phyloP scores from a whole-genome alignment of 2,329 filamentous ascomycete species.

The Pseudohalonectria lignicola region DNA sequence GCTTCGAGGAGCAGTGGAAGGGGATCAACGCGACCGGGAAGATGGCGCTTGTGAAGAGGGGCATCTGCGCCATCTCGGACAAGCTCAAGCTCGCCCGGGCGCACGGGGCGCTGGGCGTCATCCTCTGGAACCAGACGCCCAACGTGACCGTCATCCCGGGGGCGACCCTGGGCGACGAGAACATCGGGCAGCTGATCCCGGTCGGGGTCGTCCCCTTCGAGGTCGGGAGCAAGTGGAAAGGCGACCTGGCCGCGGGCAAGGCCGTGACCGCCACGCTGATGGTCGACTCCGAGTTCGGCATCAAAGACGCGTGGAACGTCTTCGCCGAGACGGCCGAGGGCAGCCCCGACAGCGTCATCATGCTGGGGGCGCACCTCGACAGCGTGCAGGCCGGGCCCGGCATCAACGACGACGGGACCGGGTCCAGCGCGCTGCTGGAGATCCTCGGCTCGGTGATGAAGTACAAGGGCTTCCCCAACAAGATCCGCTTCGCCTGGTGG shows the following conservation, averaged over 20 bases:
- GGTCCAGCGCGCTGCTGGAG: slow-evolving; percentile 10
- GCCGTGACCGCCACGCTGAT: slow-evolving; percentile 17
- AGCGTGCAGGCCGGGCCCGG: slow-evolving; percentile 21
- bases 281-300: slow-evolving; percentile 23
- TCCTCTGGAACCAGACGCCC: slow-evolving; percentile 51
- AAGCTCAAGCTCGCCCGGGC: slow-evolving; percentile 31
- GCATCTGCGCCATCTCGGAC: slow-evolving; percentile 26
- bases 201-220: slow-evolving; percentile 15
- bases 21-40: slow-evolving; percentile 30
- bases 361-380: slow-evolving; percentile 31
- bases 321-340: slow-evolving; percentile 32
- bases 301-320: slow-evolving; percentile 29
- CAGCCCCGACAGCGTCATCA: slow-evolving; percentile 27
- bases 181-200: slow-evolving; percentile 10
- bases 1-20: slow-evolving; percentile 30
- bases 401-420: slow-evolving; percentile 14
- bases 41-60: slow-evolving; percentile 33
- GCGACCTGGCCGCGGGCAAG: slow-evolving; percentile 19
- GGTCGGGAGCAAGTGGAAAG: slow-evolving; percentile 14
- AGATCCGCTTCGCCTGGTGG: slow-evolving; percentile 15
- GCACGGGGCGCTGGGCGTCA: slow-evolving; percentile 28
- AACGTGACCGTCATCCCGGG: slow-evolving; percentile 23
- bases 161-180: slow-evolving; percentile 34
- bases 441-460: slow-evolving; percentile 9
- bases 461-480: slow-evolving; percentile 10